Percentiles rank a stretch among this genome's conserved stretches.
These are phyloP conservation scores for Phytophthora litchii DNA, from an alignment of 352 stramenopile genomes.

Conservation along the genomic window DNA sequence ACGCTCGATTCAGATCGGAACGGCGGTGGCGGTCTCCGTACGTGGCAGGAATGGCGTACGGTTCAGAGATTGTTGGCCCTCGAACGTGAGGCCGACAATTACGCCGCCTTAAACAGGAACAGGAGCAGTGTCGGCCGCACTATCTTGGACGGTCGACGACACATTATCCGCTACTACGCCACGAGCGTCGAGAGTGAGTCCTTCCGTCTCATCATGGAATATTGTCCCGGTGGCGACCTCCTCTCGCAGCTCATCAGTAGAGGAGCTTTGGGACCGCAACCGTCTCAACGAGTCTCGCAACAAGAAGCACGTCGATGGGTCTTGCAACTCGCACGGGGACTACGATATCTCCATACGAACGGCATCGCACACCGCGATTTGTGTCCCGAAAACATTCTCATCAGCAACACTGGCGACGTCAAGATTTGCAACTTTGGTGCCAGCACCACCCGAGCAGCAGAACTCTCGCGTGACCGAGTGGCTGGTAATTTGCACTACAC, in stretches of 20 bases:
- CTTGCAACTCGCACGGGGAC: conserved; percentile 46
- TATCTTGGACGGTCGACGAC: conserved; percentile 36
- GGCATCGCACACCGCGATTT: conserved; percentile 58
- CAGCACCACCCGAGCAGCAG: conserved; percentile 33
- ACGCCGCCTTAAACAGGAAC: conserved; percentile 9
- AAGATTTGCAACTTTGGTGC: conserved; percentile 75
- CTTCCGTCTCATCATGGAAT: conserved; percentile 68
- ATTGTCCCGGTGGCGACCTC: conserved; percentile 57
- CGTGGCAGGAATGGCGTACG: conserved; percentile 49
- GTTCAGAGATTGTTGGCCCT: conserved; percentile 37
- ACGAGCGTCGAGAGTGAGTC: conserved; percentile 51
- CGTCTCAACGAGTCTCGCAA: conserved; percentile 33
- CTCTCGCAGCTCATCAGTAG: conserved; percentile 40
- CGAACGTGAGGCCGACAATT: conserved; percentile 27
- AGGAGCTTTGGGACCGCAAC: conserved; percentile 16
- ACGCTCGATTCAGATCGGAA: conserved; percentile 43
- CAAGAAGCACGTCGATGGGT: conserved; percentile 47
- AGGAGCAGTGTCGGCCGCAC: conserved; percentile 1
- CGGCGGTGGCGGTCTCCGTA: conserved; percentile 35
- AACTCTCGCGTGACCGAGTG: conserved; percentile 41
- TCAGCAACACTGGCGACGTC: conserved; percentile 37
- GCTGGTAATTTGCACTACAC: conserved; percentile 68
- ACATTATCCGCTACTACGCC: conserved; percentile 53
- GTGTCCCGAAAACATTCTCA: conserved; percentile 63
- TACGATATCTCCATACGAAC: conserved; percentile 51